These are phyloP conservation scores for Melastoma candidum DNA, from an alignment of 441 rosid genomes.

Conservation along the genomic window DNA sequence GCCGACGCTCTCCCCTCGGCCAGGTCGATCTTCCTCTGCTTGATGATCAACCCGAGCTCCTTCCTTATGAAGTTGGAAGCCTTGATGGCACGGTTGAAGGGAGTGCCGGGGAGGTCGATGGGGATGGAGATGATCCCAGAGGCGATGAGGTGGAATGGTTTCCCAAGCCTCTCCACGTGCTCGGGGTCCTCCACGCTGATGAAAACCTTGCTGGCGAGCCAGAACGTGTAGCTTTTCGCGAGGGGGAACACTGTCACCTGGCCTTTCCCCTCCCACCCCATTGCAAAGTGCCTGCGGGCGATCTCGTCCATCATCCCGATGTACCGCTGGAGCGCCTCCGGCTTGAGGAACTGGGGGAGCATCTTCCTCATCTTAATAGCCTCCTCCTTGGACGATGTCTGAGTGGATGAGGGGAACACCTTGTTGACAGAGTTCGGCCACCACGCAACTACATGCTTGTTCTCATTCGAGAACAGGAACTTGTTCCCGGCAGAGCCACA, in stretches of 20 bases:
- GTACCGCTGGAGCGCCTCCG: slow-evolving; percentile 35
- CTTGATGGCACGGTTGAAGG: slow-evolving; percentile 27
- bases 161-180: slow-evolving; percentile 23
- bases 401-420: slow-evolving; percentile 33
- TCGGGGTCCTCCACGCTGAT: slow-evolving; percentile 30
- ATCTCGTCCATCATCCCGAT: slow-evolving; percentile 33
- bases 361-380: slow-evolving; percentile 33
- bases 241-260: slow-evolving; percentile 29
- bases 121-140: slow-evolving; percentile 33
- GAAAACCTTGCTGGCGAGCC: slow-evolving; percentile 30
- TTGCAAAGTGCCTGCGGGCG: slow-evolving; percentile 27
- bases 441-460: slow-evolving; percentile 41
- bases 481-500: slow-evolving; percentile 29
- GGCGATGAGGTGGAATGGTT: slow-evolving; percentile 26
- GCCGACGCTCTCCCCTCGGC: slow-evolving; percentile 13
- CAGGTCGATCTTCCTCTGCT: slow-evolving; percentile 30
- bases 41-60: slow-evolving; percentile 27
- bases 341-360: slow-evolving; percentile 29
- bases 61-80: slow-evolving; percentile 29
- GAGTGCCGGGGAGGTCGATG: slow-evolving; percentile 32
- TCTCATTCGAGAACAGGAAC: slow-evolving; percentile 42
- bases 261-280: slow-evolving; percentile 25
- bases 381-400: slow-evolving; percentile 33
- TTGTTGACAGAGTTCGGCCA: slow-evolving; percentile 45
- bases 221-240: slow-evolving; percentile 34